Evolutionary conservation across 441 rosid species (phyloP).

Genomic region (Populus hybrid): DNA sequence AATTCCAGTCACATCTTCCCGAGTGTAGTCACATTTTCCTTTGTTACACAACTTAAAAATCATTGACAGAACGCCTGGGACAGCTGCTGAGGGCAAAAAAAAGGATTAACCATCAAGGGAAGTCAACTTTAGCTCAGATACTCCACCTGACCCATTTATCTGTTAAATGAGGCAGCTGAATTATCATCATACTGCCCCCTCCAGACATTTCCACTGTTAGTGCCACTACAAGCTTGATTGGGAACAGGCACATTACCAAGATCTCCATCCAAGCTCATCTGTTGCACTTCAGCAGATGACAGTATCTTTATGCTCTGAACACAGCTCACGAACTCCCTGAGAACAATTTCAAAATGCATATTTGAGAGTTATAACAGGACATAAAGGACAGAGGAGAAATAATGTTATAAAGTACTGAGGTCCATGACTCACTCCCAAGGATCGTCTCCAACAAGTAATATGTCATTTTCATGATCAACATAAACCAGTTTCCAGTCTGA

Average conservation of each 20-base stretch:
- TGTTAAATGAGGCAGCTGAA: conserved; percentile 83
- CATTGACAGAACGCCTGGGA: not conserved
- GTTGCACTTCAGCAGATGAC: conserved; percentile 92
- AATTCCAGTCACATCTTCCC: not conserved
- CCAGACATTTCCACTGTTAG: conserved; percentile 87
- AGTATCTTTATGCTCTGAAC: conserved; percentile 95
- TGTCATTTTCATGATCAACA: conserved; percentile 89
- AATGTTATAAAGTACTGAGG: not conserved
- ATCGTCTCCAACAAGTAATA: conserved; percentile 92
- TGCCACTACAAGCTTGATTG: conserved; percentile 82
- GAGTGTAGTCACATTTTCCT: not conserved
- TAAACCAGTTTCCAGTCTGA: conserved; percentile 95
- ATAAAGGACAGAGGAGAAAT: not conserved
- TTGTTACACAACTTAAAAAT: not conserved
- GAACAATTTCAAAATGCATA: conserved; percentile 2
- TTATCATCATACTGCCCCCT: conserved; percentile 78
- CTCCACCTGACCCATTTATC: conserved; percentile 32
- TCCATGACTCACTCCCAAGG: conserved; percentile 92
- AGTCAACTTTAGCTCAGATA: not conserved
- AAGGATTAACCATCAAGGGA: not conserved
- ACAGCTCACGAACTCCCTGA: conserved; percentile 88
- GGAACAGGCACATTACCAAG: conserved; percentile 62
- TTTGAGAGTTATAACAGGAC: not conserved
- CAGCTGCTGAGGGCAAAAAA: not conserved
- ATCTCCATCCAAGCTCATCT: conserved; percentile 94